Evolutionary conservation across 2,329 filamentous ascomycete genomes (phyloP), one percentile per base, ranked within the genome.

Genomic region (Fusarium sp.): DNA sequence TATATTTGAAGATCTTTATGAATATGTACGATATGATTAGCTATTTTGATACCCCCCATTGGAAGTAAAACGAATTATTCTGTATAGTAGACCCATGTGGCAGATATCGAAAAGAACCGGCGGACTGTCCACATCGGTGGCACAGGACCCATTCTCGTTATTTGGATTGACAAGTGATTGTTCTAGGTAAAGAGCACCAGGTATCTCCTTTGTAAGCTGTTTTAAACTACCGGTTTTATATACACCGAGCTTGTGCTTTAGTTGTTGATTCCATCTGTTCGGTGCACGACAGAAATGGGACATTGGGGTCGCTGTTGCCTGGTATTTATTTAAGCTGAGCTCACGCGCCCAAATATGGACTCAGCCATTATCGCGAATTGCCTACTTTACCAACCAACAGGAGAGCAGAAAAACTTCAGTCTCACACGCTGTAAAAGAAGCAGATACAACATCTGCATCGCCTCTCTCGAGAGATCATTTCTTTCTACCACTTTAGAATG

Each of bases 21-120:
- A 59, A 39, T 63, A 50, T 63, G 59, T 65, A 54, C 46, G 28
- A 68, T 45, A 62, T 56, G 41, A 67, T 28, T 64, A 57, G 39
- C 49, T 45, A 52, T 46, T 67, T 45, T 62, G 64, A 71, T 71
- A 70, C 67, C 67, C 67, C 67, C 24, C 33, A 43, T 28, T 54
- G 30, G 62, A 70, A 43, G 37, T 41, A 49, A 41, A 30, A 53
- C 24, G 15, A 48, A 44, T 41, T n/a, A 20, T 24, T 6, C n/a
- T 65, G 46, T 60, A 55, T 41, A 62, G 26, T 51, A 63, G 30
- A 56, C 20, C 46, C 48, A 20, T 19, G 30, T 30, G 24, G 19
- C 20, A 41, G 22, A 57, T n/a, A 24, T 37, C 11, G 28, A 40
- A 22, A 37, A 54, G 30, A 37, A 32, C 26, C 19, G 28, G 46